Evolutionary conservation across 495 filamentous ascomycete species (phyloP).

Genomic region (Podospora tetraspora): DNA sequence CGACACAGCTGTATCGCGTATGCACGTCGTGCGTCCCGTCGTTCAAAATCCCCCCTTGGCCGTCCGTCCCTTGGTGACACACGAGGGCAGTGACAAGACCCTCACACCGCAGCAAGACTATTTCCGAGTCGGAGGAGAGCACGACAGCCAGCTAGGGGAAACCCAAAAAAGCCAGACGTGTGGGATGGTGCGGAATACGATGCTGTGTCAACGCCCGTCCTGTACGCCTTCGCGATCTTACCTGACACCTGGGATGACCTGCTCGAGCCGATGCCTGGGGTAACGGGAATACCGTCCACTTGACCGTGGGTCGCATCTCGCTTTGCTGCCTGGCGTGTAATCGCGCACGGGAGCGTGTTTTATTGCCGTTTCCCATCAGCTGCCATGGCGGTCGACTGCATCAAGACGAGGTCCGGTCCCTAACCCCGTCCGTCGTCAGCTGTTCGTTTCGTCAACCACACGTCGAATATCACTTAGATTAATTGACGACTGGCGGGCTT

Average conservation of each 20-base stretch:
- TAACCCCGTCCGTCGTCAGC: not conserved
- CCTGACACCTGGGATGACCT: not conserved
- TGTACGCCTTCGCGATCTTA: not conserved
- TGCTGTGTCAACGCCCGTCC: not conserved
- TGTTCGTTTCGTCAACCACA: not conserved
- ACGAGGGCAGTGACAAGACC: not conserved
- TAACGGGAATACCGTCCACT: not conserved
- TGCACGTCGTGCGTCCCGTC: constrained; percentile 5
- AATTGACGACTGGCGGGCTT: constrained; percentile 4
- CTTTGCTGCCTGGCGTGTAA: not conserved
- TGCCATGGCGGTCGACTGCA: not conserved
- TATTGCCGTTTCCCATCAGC: not conserved
- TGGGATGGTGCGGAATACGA: constrained; percentile 22
- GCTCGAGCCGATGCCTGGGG: not conserved
- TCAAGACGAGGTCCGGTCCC: not conserved
- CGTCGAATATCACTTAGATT: constrained; percentile 4
- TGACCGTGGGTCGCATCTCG: not conserved
- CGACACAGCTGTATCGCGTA: not conserved
- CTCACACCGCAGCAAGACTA: constrained; percentile 25
- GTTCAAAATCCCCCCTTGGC: constrained; percentile 10
- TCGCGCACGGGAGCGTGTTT: not conserved
- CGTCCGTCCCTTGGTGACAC: constrained; percentile 3
- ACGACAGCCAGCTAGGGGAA: constrained; percentile 12
- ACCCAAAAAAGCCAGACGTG: not conserved
- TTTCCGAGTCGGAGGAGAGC: constrained; percentile 17